phyloP scores from a whole-genome alignment of 2,329 filamentous ascomycete genomes.

The Laburnicola sp. region DNA sequence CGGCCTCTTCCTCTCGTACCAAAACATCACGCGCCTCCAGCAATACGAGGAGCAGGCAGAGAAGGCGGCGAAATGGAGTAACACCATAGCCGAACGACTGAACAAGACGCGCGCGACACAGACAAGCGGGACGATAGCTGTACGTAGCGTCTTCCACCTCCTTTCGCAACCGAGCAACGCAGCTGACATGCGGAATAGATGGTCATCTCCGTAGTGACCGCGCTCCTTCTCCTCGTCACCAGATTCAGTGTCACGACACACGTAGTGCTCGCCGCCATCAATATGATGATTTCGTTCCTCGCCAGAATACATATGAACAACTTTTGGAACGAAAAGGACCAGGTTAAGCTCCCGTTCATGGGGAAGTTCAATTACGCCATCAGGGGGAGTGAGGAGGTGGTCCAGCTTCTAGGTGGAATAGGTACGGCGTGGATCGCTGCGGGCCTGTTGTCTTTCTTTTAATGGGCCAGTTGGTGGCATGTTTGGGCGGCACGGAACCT shows the following conservation, averaged over 20 bases:
- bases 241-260: slow-evolving; percentile 2
- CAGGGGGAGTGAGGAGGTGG: slow-evolving; percentile 34
- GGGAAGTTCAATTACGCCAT: slow-evolving; percentile 45
- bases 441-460: slow-evolving; percentile 21
- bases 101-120: slow-evolving; percentile 44
- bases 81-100: slow-evolving; percentile 36
- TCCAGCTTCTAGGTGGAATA: slow-evolving; percentile 24
- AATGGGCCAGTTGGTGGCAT: not conserved
- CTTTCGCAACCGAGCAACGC: not conserved
- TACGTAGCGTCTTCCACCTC: slow-evolving; percentile 16
- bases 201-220: not conserved
- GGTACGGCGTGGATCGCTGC: slow-evolving; percentile 26
- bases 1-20: slow-evolving; percentile 38
- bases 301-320: slow-evolving; percentile 30
- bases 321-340: slow-evolving; percentile 40
- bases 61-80: slow-evolving; percentile 44
- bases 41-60: slow-evolving; percentile 41
- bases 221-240: not conserved
- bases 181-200: not conserved
- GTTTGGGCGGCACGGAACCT: no score
- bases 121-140: slow-evolving; percentile 35
- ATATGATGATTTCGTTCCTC: slow-evolving; percentile 19
- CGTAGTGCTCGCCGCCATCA: slow-evolving; percentile 13
- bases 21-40: slow-evolving; percentile 42
- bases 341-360: slow-evolving; percentile 41